These are phyloP conservation scores for Rhizophagus prolifer DNA, from an alignment of 192 early-diverging fungal species.

Conservation along the genomic window DNA sequence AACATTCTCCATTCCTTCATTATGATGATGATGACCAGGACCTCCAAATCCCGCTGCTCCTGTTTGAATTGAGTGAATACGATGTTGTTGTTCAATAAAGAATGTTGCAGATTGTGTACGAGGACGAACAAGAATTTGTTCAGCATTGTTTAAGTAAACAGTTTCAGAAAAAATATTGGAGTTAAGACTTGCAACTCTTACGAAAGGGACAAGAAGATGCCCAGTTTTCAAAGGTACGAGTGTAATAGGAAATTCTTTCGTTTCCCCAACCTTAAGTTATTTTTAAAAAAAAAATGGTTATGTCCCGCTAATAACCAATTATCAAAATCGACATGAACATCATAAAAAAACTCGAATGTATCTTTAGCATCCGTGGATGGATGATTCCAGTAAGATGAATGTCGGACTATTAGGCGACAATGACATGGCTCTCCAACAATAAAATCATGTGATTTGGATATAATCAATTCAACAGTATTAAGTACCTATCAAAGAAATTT, in stretches of 20 bases:
- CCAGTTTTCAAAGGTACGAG: constrained; percentile 63
- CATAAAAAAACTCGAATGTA: constrained; percentile 52
- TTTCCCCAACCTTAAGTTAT: constrained; percentile 45
- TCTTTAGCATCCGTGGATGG: constrained; percentile 33
- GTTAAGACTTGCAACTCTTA: constrained; percentile 43
- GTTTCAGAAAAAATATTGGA: constrained; percentile 48
- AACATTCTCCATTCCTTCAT: neutral
- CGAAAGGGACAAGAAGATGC: constrained; percentile 50
- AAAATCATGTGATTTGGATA: constrained; percentile 40
- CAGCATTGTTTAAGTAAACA: constrained; percentile 56
- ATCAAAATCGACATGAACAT: constrained; percentile 63
- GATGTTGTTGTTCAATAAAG: constrained; percentile 59
- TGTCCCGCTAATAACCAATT: constrained; percentile 70
- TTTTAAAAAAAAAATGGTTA: neutral
- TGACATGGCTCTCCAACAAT: constrained; percentile 56
- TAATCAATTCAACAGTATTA: constrained; percentile 52
- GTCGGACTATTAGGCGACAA: constrained; percentile 53
- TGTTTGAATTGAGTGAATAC: constrained; percentile 36
- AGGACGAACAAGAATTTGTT: constrained; percentile 58
- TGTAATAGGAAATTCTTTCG: constrained; percentile 47
- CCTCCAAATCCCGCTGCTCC: neutral
- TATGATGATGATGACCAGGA: constrained; percentile 2
- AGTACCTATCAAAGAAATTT: constrained; percentile 40
- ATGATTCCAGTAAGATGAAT: constrained; percentile 53
- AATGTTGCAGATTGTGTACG: constrained; percentile 58